Evolutionary conservation across 768 basidiomycete species (phyloP), one percentile per base, ranked within the genome.

Genomic region (Mycena amicta): DNA sequence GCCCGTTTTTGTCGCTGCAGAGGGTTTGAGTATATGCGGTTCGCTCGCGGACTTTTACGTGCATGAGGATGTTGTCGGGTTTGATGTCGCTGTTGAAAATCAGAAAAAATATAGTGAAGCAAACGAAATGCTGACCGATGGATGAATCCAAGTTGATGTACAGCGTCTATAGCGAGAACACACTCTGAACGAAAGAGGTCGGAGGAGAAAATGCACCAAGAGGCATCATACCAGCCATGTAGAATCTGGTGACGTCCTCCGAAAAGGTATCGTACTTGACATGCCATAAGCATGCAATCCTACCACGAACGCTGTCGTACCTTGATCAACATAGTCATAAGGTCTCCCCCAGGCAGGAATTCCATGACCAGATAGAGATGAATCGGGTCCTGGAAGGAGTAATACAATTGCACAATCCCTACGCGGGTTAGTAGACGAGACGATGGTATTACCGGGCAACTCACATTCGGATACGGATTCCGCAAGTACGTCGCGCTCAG

Each of bases 281-380:
- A 8, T 18, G 18, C 8, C 8, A 8, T 8, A 37, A 18, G 33
- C 33, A 37, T n/a, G n/a, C 33, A 37, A 18, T 37, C 33, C 8
- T 18, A 18, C 8, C 18, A 8, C 8, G 33, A 18, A 37, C 8
- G 20, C 13, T 12, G 11, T 43, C 41, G 11, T 20, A 43, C 13
- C 75, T 98, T 97, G 81, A 98, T 98, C 57, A 98, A 81, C 96
- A 98, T 98, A 3, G 95, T 97, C 97, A 99, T 98, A 60, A 98
- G 80, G 71, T 99, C 97, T 29, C 97, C 97, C 46, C 97, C 97
- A 55, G 96, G 95, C 46, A 99, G 80, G 74, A 96, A 99, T 76
- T 98, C 97, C 97, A 98, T 98, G 78, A 98, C 91, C 54, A 99
- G 81, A 76, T 98, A 99, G 25, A 99, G 83, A 66, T 90, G 93